A percentile compares a stretch with the other conserved stretches of the same genome.
Evolutionary conservation across 2,329 filamentous ascomycete species (phyloP).

Genomic region (Xylaria sp.): DNA sequence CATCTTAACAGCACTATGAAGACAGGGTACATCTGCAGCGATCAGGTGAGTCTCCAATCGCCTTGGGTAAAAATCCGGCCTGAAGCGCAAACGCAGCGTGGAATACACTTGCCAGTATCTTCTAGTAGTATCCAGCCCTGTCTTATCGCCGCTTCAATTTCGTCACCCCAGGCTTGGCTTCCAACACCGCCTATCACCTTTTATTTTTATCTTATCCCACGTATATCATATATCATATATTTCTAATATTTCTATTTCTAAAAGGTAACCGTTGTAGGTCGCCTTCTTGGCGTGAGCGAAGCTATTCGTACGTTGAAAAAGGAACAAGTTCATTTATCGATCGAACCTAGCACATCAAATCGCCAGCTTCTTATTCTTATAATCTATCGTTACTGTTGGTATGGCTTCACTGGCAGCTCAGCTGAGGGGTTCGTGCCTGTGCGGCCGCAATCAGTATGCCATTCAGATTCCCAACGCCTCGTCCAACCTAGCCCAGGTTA

Average conservation of each 20-base stretch:
- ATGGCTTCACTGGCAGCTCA: constrained; percentile 25
- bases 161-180: background rate
- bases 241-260: background rate
- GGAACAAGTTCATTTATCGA: background rate
- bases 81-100: background rate
- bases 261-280: constrained; percentile 9
- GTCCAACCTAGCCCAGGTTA: constrained; percentile 70
- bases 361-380: background rate
- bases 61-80: background rate
- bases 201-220: background rate
- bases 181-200: background rate
- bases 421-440: constrained; percentile 82
- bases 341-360: background rate
- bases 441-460: constrained; percentile 85
- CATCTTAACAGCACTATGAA: background rate
- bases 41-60: constrained; percentile 13
- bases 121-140: no score
- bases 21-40: background rate
- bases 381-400: constrained; percentile 1
- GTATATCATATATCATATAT: background rate
- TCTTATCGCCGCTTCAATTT: background rate
- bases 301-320: background rate
- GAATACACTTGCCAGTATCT: background rate
- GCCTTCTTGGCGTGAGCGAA: background rate
- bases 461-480: constrained; percentile 73